A percentile compares a stretch with the other conserved stretches of the same genome.
Conservation (phyloP, 306 rosid species). For the Cucumis sativus region Cucumber_9930_V3 NC_026658.2:5680001-5680500, state of each 20-base stretch:
- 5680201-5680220: constrained; percentile 11
- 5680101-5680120: not conserved
- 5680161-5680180: not conserved
- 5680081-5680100: constrained; percentile 4
- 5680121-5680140: constrained; percentile 1
- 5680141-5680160: not conserved
- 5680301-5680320: constrained; percentile 44
- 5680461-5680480: constrained; percentile 23
- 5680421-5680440: constrained; percentile 8
- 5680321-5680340: constrained; percentile 48
- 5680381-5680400: constrained; percentile 46
- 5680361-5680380: constrained; percentile 40
- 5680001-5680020: no score
- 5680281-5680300: constrained; percentile 36
- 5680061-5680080: constrained; percentile 2
- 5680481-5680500: constrained; percentile 18
- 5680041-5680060: not conserved
- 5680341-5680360: constrained; percentile 41
- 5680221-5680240: constrained; percentile 4
- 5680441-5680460: constrained; percentile 13
- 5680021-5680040: no score
- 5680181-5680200: not conserved
- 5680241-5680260: not conserved
- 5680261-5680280: constrained; percentile 6
- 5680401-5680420: constrained; percentile 32